Evolutionary conservation across 768 basidiomycete genomes (phyloP).

Genomic region (Dictyophora rubrovolvata): DNA sequence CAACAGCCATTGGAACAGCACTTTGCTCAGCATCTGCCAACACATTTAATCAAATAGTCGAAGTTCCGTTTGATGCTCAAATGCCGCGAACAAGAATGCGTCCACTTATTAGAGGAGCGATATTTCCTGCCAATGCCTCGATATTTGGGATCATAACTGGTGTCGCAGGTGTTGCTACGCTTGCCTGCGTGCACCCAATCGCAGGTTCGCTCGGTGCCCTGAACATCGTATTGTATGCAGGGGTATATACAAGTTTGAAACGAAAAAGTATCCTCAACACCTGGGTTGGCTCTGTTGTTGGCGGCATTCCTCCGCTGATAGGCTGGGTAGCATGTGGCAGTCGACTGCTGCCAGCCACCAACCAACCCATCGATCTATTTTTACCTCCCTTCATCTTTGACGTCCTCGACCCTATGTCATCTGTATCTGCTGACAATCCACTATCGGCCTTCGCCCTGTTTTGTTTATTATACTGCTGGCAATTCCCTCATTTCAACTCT

Average conservation of each 20-base stretch:
- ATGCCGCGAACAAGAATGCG: constrained; percentile 85
- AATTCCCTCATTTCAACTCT: constrained; percentile 96
- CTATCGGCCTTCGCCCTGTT: constrained; percentile 74
- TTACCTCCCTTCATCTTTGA: constrained; percentile 53
- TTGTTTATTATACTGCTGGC: constrained; percentile 88
- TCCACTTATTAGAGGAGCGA: constrained; percentile 77
- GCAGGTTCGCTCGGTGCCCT: constrained; percentile 74
- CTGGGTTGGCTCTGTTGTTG: constrained; percentile 91
- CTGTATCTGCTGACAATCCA: constrained; percentile 51
- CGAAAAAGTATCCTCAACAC: constrained; percentile 75
- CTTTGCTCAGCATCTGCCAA: constrained; percentile 92
- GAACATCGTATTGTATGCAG: constrained; percentile 86
- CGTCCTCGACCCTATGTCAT: constrained; percentile 24
- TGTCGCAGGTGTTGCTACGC: constrained; percentile 61
- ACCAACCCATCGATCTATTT: constrained; percentile 49
- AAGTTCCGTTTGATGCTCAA: constrained; percentile 93
- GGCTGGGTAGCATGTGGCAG: constrained; percentile 97
- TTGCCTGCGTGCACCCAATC: constrained; percentile 75
- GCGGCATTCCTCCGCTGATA: constrained; percentile 90
- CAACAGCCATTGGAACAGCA: constrained; percentile 81
- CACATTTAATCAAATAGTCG: constrained; percentile 88
- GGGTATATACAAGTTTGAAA: constrained; percentile 88
- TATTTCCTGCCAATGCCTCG: constrained; percentile 76
- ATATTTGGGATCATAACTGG: constrained; percentile 73
- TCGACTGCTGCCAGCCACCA: constrained; percentile 51